Evolutionary conservation across 2,329 filamentous ascomycete genomes (phyloP).

Genomic region (Beauveria sp.): DNA sequence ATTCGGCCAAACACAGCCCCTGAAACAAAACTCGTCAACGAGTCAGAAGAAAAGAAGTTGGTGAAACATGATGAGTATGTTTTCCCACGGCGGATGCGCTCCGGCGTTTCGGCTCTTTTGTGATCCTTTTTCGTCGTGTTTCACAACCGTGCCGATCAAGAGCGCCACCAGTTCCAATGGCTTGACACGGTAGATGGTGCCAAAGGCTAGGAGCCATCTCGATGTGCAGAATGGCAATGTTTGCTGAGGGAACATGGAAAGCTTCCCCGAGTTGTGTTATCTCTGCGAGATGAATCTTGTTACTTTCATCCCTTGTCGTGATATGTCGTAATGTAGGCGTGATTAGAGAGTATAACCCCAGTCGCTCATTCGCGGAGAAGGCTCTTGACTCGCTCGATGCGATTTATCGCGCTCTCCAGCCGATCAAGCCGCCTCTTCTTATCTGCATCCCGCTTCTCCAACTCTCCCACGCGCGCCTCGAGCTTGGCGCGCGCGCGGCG

Average conservation of each 20-base stretch:
- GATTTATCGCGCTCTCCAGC: slow-evolving; percentile 61
- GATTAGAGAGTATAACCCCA: not conserved
- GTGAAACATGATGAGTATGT: not conserved
- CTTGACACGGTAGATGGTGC: not conserved
- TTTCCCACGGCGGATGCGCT: not conserved
- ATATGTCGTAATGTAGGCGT: not conserved
- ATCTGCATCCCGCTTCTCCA: slow-evolving; percentile 64
- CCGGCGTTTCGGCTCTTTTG: not conserved
- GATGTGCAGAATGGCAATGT: not conserved
- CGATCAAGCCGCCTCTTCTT: slow-evolving; percentile 61
- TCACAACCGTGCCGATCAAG: not conserved
- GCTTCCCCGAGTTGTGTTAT: not conserved
- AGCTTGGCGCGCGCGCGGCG: slow-evolving; percentile 61
- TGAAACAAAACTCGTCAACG: not conserved
- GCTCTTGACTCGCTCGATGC: slow-evolving; percentile 63
- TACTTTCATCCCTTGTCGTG: not conserved
- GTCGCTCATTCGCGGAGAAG: slow-evolving; percentile 33
- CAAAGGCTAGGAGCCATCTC: not conserved
- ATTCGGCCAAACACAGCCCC: not conserved
- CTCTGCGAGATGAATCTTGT: not conserved
- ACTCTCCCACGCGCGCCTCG: slow-evolving; percentile 59
- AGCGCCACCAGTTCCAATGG: not conserved
- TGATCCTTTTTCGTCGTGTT: not conserved
- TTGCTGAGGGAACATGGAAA: not conserved
- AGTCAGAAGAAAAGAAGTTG: not conserved